Conservation (phyloP, 495 filamentous ascomycete genomes). For the Zalerion maritima region DNA sequence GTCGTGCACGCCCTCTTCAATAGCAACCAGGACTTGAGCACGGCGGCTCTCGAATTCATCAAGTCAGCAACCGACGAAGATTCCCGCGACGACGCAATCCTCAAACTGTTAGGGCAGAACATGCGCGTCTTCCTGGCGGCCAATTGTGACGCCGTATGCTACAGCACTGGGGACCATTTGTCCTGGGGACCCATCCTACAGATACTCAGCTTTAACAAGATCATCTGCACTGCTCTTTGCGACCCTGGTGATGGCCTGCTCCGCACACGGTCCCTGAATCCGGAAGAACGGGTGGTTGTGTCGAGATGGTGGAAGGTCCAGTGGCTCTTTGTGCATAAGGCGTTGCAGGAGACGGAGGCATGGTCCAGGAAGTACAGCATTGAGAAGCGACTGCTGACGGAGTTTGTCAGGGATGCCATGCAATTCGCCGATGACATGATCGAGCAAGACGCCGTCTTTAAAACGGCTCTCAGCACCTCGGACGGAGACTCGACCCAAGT, state of each 20-base stretch:
- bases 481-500: conserved; percentile 25
- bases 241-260: conserved; percentile 69
- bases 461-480: conserved; percentile 41
- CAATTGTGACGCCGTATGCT: conserved; percentile 22
- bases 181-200: conserved; percentile 52
- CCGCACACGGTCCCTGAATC: conserved; percentile 42
- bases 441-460: conserved; percentile 64
- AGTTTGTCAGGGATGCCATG: conserved; percentile 88
- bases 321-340: conserved; percentile 63
- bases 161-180: conserved; percentile 42
- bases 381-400: conserved; percentile 63
- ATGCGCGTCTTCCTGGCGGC: conserved; percentile 29
- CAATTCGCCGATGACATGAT: conserved; percentile 79
- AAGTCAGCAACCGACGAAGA: conserved; percentile 62
- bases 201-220: conserved; percentile 57
- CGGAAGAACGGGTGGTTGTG: conserved; percentile 47
- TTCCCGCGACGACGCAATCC: conserved; percentile 58
- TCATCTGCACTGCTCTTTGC: conserved; percentile 70
- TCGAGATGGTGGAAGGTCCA: conserved; percentile 66
- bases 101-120: conserved; percentile 47
- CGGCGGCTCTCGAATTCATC: conserved; percentile 62
- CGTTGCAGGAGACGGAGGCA: conserved; percentile 67
- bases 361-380: conserved; percentile 52
- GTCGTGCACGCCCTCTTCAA: conserved; percentile 56
- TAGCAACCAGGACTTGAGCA: conserved; percentile 50